phyloP scores from a whole-genome alignment of 2,329 filamentous ascomycete genomes.

The Ceratocystis cacaofunesta region DNA sequence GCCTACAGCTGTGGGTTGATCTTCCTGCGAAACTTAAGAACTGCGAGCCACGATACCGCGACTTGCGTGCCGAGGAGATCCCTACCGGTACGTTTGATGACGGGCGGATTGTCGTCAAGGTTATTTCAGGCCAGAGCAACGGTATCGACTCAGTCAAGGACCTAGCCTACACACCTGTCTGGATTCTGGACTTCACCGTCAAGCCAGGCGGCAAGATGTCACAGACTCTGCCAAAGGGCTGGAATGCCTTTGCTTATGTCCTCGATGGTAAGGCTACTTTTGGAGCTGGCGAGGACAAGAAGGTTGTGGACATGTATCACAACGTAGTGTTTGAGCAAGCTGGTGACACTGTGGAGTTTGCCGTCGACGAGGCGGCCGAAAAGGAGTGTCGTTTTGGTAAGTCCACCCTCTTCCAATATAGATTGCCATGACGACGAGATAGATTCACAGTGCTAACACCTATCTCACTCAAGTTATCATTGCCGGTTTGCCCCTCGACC shows the following conservation, averaged over 20 bases:
- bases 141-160: conserved; percentile 80
- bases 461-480: conserved; percentile 40
- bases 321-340: conserved; percentile 76
- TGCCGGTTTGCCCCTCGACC: conserved; percentile 65
- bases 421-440: not conserved
- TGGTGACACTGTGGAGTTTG: conserved; percentile 60
- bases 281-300: conserved; percentile 36
- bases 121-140: conserved; percentile 74
- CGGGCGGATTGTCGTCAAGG: conserved; percentile 65
- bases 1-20: conserved; percentile 93
- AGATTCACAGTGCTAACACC: conserved; percentile 4
- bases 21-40: conserved; percentile 66
- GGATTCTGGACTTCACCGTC: conserved; percentile 75
- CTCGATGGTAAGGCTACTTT: conserved; percentile 59
- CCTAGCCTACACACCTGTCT: conserved; percentile 92
- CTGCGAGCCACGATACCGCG: conserved; percentile 85
- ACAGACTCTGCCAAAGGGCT: conserved; percentile 62
- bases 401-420: conserved; percentile 11
- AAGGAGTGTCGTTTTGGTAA: conserved; percentile 37
- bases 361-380: conserved; percentile 50
- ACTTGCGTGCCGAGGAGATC: conserved; percentile 66
- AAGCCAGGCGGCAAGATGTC: conserved; percentile 61
- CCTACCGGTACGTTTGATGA: conserved; percentile 57
- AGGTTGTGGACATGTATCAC: conserved; percentile 54
- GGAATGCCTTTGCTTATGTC: conserved; percentile 83